Conservation (phyloP, 2,329 filamentous ascomycete genomes). For the Apiospora malaysiana region DNA sequence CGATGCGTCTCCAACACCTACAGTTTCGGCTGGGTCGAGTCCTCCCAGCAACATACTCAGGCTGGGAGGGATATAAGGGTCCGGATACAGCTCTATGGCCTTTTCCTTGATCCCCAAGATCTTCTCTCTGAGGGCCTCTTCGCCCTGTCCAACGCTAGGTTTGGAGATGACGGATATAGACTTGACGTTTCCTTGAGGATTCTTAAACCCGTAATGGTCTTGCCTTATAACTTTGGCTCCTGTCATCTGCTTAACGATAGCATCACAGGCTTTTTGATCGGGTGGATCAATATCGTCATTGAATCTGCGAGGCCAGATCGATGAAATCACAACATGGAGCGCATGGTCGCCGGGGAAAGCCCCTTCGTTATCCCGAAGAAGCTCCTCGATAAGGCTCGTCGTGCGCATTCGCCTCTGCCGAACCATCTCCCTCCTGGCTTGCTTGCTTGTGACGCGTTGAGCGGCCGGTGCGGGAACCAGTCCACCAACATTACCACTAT, state of each 20-base stretch:
- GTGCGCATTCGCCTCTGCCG: slow-evolving; percentile 16
- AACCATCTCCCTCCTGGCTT: neutral
- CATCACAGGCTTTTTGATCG: slow-evolving; percentile 35
- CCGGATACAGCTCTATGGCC: slow-evolving; percentile 23
- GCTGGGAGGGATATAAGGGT: slow-evolving; percentile 23
- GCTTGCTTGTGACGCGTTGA: neutral
- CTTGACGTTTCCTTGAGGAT: slow-evolving; percentile 1
- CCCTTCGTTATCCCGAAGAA: slow-evolving; percentile 49
- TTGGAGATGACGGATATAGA: slow-evolving; percentile 21
- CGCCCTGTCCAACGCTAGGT: neutral
- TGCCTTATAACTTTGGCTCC: slow-evolving; percentile 18
- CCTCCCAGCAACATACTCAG: slow-evolving; percentile 15
- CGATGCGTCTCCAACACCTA: neutral
- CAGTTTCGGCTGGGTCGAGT: neutral
- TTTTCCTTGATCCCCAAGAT: slow-evolving; percentile 23
- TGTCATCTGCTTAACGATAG: slow-evolving; percentile 36
- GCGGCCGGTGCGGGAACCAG: neutral
- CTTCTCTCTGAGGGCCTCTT: neutral
- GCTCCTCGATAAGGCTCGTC: slow-evolving; percentile 24
- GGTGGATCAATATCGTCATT: slow-evolving; percentile 46
- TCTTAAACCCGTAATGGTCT: slow-evolving; percentile 16
- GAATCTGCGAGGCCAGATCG: slow-evolving; percentile 44
- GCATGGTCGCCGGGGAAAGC: slow-evolving; percentile 58
- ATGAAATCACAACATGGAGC: slow-evolving; percentile 54
- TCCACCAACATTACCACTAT: neutral